Conservation (phyloP, 2,329 filamentous ascomycete species). For the Oidium heveae region DNA sequence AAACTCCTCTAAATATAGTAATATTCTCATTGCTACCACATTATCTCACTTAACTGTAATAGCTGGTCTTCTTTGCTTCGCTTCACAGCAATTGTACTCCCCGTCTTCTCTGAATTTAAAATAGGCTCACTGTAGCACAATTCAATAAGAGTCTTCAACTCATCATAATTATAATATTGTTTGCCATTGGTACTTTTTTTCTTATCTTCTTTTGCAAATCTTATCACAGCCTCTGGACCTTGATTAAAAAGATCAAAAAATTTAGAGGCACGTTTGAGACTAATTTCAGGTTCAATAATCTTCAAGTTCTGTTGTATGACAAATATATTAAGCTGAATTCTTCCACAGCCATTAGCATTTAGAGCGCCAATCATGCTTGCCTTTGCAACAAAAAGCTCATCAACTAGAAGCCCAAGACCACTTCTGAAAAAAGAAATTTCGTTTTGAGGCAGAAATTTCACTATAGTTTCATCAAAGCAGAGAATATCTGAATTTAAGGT, state of each 20-base stretch:
- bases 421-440: conserved; percentile 54
- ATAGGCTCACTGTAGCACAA: conserved; percentile 43
- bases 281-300: conserved; percentile 54
- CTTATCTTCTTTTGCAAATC: conserved; percentile 26
- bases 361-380: conserved; percentile 50
- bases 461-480: conserved; percentile 64
- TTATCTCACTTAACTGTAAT: conserved; percentile 42
- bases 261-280: conserved; percentile 33
- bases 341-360: conserved; percentile 60
- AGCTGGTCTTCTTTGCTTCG: conserved; percentile 46
- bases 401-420: conserved; percentile 55
- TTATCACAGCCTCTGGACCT: conserved; percentile 39
- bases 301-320: conserved; percentile 93
- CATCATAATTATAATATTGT: conserved; percentile 34
- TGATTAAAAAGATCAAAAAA: conserved; percentile 45
- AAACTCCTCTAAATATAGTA: no score
- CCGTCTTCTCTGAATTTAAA: conserved; percentile 39
- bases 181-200: conserved; percentile 10
- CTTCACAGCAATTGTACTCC: conserved; percentile 34
- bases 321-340: conserved; percentile 81
- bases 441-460: conserved; percentile 40
- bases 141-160: conserved; percentile 39
- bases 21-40: no score
- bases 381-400: conserved; percentile 51
- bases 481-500: conserved; percentile 62